These are phyloP conservation scores for Aureobasidium musti DNA, from an alignment of 2,329 filamentous ascomycete genomes.

Conservation along the genomic window DNA sequence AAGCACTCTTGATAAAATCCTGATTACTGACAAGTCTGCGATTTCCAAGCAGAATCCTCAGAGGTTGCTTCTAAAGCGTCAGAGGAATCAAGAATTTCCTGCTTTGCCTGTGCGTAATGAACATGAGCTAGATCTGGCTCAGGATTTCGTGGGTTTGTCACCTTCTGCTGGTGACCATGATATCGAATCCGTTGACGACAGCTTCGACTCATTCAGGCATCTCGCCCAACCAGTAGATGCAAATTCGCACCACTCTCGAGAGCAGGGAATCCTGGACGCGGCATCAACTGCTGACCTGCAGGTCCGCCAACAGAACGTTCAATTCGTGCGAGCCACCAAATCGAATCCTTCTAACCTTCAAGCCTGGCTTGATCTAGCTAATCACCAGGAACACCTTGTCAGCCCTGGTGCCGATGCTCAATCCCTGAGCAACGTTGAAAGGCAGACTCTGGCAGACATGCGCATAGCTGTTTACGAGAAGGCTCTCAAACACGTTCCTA, in stretches of 20 bases:
- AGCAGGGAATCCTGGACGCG: not conserved
- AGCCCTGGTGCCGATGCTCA: conserved; percentile 51
- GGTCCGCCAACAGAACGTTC: conserved; percentile 56
- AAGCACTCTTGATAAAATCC: conserved; percentile 52
- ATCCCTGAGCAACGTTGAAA: conserved; percentile 60
- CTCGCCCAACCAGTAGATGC: not conserved
- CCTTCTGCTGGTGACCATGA: conserved; percentile 20
- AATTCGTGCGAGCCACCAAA: conserved; percentile 65
- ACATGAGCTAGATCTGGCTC: conserved; percentile 14
- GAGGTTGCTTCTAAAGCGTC: conserved; percentile 43
- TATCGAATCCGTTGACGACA: not conserved
- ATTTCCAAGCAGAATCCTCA: conserved; percentile 38
- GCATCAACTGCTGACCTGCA: conserved; percentile 35
- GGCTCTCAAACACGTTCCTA: conserved; percentile 62
- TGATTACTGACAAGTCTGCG: conserved; percentile 11
- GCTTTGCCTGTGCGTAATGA: not conserved
- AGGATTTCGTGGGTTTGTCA: conserved; percentile 15
- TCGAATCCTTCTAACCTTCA: conserved; percentile 66
- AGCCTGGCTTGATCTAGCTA: conserved; percentile 76
- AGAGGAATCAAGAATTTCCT: conserved; percentile 52
- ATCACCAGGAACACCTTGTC: conserved; percentile 72
- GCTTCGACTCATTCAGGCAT: not conserved
- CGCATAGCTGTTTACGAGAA: conserved; percentile 79
- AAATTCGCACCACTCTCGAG: not conserved
- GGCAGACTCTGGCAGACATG: conserved; percentile 71